Evolutionary conservation across 2,329 filamentous ascomycete species (phyloP).

Genomic region (Cucurbitaria berberidis): DNA sequence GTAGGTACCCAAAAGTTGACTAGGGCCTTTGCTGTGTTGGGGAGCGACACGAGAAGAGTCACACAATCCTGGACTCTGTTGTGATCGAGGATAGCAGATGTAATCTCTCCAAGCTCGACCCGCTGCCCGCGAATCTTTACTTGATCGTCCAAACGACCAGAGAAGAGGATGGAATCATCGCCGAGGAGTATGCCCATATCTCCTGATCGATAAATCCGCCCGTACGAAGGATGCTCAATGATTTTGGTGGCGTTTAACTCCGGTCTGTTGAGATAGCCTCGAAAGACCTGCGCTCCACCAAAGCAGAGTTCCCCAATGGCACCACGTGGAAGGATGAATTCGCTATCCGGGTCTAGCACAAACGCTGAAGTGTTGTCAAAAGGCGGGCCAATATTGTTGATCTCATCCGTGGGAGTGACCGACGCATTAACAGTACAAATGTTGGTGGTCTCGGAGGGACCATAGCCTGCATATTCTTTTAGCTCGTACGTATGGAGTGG

Average conservation of each 20-base stretch:
- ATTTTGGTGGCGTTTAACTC: constrained; percentile 70
- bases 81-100: constrained; percentile 63
- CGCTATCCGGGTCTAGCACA: constrained; percentile 57
- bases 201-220: constrained; percentile 80
- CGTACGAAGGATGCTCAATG: constrained; percentile 69
- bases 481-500: neutral
- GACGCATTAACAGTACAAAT: constrained; percentile 76
- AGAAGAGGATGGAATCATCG: constrained; percentile 75
- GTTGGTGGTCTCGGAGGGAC: constrained; percentile 85
- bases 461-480: constrained; percentile 62
- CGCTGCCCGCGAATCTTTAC: constrained; percentile 81
- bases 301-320: constrained; percentile 85
- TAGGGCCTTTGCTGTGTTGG: constrained; percentile 59
- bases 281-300: constrained; percentile 78
- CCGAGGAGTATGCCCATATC: constrained; percentile 80
- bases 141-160: constrained; percentile 77
- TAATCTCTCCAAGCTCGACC: constrained; percentile 80
- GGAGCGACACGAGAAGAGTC: constrained; percentile 63
- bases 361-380: constrained; percentile 79
- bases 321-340: constrained; percentile 66
- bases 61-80: constrained; percentile 65
- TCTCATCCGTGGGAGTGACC: constrained; percentile 63
- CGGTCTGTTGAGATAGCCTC: constrained; percentile 73
- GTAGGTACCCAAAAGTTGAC: constrained; percentile 71
- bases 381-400: constrained; percentile 77